A percentile compares a stretch with the other conserved stretches of the same genome.
Evolutionary conservation across 257 asterid genomes (phyloP).

Genomic region (Ehretia macrophylla): DNA sequence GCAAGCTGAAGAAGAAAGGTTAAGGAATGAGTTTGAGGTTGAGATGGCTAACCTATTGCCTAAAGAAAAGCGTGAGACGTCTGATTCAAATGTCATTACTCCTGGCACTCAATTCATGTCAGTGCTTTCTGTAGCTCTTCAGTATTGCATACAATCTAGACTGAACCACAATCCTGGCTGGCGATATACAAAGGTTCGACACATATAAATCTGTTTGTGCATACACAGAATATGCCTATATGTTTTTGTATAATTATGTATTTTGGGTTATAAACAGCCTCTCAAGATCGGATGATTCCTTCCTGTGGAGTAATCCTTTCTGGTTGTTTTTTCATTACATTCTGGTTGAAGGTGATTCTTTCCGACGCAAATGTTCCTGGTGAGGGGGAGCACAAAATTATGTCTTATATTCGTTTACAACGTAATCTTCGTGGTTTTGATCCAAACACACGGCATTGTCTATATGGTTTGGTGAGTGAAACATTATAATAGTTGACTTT

Average conservation of each 20-base stretch:
- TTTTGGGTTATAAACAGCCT: conserved; percentile 8
- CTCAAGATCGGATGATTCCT: conserved; percentile 29
- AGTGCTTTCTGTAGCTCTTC: conserved; percentile 88
- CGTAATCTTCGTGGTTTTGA: conserved; percentile 89
- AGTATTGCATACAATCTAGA: conserved; percentile 74
- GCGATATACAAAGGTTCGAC: conserved; percentile 78
- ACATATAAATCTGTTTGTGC: background rate
- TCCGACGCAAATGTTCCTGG: conserved; percentile 99
- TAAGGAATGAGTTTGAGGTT: conserved; percentile 66
- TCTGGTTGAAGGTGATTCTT: conserved; percentile 81
- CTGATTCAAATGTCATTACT: conserved; percentile 92
- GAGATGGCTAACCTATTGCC: conserved; percentile 52
- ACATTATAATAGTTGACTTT: conserved; percentile 1
- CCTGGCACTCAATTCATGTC: conserved; percentile 98
- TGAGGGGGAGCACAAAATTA: conserved; percentile 97
- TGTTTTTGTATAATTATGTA: background rate
- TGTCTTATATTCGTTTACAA: conserved; percentile 90
- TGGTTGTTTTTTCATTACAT: conserved; percentile 23
- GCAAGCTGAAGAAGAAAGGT: conserved; percentile 92
- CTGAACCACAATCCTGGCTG: conserved; percentile 78
- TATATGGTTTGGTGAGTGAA: conserved; percentile 86
- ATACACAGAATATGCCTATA: background rate
- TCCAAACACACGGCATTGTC: conserved; percentile 92
- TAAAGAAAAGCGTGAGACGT: conserved; percentile 77
- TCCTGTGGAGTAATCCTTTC: conserved; percentile 32